phyloP scores from a whole-genome alignment of 306 rosid genomes.

The Cotoneaster glaucophyllus region DNA sequence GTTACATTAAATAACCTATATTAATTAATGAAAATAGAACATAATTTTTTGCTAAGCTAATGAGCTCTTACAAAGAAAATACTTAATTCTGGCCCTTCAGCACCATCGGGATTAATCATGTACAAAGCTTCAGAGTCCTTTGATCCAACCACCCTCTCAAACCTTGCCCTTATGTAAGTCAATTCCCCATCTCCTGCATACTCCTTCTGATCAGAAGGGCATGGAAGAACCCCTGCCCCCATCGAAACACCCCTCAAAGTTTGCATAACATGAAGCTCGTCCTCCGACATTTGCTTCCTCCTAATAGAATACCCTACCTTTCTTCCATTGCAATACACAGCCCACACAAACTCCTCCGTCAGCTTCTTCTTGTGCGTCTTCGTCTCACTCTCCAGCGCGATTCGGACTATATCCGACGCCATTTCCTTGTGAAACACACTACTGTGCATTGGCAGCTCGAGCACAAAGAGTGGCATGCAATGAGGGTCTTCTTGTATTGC shows the following conservation, averaged over 20 bases:
- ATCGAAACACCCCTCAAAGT: constrained; percentile 85
- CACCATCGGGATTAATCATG: constrained; percentile 89
- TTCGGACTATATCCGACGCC: constrained; percentile 70
- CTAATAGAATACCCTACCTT: constrained; percentile 79
- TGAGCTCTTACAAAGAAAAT: constrained; percentile 81
- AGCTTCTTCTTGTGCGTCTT: constrained; percentile 67
- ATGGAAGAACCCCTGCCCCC: constrained; percentile 94
- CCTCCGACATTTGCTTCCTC: constrained; percentile 70
- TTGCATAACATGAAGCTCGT: constrained; percentile 90
- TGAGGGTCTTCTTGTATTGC: constrained; percentile 95
- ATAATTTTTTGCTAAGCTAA: constrained; percentile 1
- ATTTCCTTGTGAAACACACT: constrained; percentile 73
- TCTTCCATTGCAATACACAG: constrained; percentile 84
- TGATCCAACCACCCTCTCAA: constrained; percentile 82
- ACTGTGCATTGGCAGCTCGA: constrained; percentile 77
- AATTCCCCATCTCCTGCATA: constrained; percentile 57
- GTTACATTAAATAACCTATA: not conserved
- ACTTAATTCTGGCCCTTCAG: constrained; percentile 71
- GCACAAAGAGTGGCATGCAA: constrained; percentile 68
- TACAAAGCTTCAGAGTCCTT: constrained; percentile 82
- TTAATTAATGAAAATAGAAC: not conserved
- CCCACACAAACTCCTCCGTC: constrained; percentile 85
- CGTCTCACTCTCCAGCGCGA: constrained; percentile 94
- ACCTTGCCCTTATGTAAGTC: constrained; percentile 81
- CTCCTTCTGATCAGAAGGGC: constrained; percentile 37